Evolutionary conservation across 192 early-diverging fungal genomes (phyloP), one percentile per base, ranked within the genome.

Genomic region (Lobosporangium transversale): DNA sequence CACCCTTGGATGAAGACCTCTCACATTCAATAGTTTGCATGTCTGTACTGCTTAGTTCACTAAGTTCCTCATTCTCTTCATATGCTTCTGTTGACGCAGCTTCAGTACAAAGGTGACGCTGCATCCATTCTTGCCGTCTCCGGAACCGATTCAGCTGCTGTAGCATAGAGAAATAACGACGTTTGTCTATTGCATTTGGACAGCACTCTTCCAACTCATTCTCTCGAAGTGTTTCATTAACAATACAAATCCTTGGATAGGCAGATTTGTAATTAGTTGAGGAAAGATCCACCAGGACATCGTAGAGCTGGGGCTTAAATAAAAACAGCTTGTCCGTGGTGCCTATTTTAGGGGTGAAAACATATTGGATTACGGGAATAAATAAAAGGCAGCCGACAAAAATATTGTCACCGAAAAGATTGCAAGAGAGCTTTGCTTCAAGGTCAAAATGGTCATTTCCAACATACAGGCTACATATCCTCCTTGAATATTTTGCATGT

Each of bases 401-500:
- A n/a, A n/a, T n/a, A n/a, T n/a, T n/a, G n/a, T n/a, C n/a, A n/a
- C n/a, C n/a, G n/a, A n/a, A n/a, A n/a, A n/a, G n/a, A n/a, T n/a
- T n/a, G n/a, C n/a, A n/a, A n/a, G n/a, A n/a, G n/a, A n/a, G n/a
- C n/a, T n/a, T n/a, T n/a, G n/a, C n/a, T 40, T 10, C 37, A 40
- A 40, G 37, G 37, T 40, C 37, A 40, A 10, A 40, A n/a, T 30
- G 3, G 17, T 31, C 27, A 29, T 52, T 15, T 18, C 21, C 15
- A 32, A 67, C 82, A 53, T 82, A 85, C 83, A 87, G 37, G 80
- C 81, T 49, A 85, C 79, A 59, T 80, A 87, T 27, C 79, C 84
- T 12, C 71, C 70, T 26, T 53, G 36, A 0, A 70, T 51, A 11
- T 44, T 40, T 36, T 71, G 61, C 26, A 87, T 47, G 21, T 70